Evolutionary conservation across 2,329 filamentous ascomycete species (phyloP), one percentile per base, ranked within the genome.

Genomic region (Ramularia endophylla): DNA sequence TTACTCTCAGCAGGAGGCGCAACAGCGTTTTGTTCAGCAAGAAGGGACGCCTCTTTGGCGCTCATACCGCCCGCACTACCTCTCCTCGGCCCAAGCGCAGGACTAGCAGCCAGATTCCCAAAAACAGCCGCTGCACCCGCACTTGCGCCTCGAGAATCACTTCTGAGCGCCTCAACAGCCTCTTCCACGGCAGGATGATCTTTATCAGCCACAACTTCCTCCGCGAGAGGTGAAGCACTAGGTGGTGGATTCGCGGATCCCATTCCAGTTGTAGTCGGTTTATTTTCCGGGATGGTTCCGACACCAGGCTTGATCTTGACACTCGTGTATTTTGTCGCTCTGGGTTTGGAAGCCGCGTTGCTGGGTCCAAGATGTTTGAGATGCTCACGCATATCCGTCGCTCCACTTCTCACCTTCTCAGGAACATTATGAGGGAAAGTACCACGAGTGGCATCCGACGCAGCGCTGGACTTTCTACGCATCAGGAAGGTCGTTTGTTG

Each of bases 271-370:
- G 48, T 51, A 2, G 56, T 56, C 8, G 56, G 41, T 18, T 56
- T 50, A 34, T 55, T 58, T 46, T 70, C 71, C 5, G 67, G 59
- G 38, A 66, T 65, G 20, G 67, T 68, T 50, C 53, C 65, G 41
- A 58, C 59, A 11, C 70, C 75, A 11, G 77, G 78, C 59, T 83
- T 83, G 61, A 83, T 81, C 60, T 81, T 82, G 47, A 83, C 78
- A 8, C 71, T 73, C 43, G 72, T 72, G 59, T 77, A 81, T 27
- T 78, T 75, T 5, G 79, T 83, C 27, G 73, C 63, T 39, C 76
- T 75, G 2, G 79, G 79, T 30, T 72, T 67, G 47, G 70, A 78
- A 15, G 79, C 79, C 12, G 74, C 66, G 51, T 83, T 83, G 13
- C 77, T 81, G 0, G 79, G 79, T 4, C 79, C 79, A 2, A 83